A percentile compares a stretch with the other conserved stretches of the same genome.
phyloP scores from a whole-genome alignment of 2,329 filamentous ascomycete genomes.

The Sporothrix euskadiensis region DNA sequence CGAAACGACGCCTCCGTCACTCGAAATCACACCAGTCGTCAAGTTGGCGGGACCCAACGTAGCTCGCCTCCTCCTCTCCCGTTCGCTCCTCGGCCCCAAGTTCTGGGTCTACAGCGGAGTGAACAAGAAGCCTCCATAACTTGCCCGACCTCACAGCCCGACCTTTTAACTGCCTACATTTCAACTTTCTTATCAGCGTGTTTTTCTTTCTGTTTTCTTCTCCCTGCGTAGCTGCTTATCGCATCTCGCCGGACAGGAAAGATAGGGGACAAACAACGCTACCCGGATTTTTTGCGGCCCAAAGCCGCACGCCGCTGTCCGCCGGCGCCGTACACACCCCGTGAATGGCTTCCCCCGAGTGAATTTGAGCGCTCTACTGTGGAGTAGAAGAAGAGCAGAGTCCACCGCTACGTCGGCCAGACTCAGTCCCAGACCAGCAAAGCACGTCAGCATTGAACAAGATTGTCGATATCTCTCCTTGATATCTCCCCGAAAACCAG shows the following conservation, averaged over 20 bases:
- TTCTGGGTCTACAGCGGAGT: constrained; percentile 95
- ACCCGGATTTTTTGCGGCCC: constrained; percentile 29
- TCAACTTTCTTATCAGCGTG: constrained; percentile 7
- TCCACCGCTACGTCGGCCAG: constrained; percentile 1
- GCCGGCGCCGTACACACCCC: constrained; percentile 30
- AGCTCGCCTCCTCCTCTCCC: constrained; percentile 70
- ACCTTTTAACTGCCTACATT: constrained; percentile 8
- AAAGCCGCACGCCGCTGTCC: constrained; percentile 34
- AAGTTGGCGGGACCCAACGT: constrained; percentile 49
- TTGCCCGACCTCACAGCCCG: constrained; percentile 43
- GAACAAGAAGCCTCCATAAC: constrained; percentile 97
- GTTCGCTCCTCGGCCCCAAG: constrained; percentile 88
- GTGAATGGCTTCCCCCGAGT: constrained; percentile 35
- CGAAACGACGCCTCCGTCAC: constrained; percentile 19
- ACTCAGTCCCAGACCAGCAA: constrained; percentile 1
- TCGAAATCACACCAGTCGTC: constrained; percentile 32
- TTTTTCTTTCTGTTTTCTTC: constrained; percentile 15
- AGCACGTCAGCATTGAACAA: not conserved
- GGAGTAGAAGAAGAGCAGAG: constrained; percentile 28
- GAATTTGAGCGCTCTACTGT: constrained; percentile 31
- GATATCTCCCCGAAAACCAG: not conserved
- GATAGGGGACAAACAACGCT: constrained; percentile 24
- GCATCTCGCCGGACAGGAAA: constrained; percentile 22
- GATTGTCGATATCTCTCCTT: not conserved
- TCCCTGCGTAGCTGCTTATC: constrained; percentile 24